These are phyloP conservation scores for Talaromyces sp. DNA, from an alignment of 2,329 filamentous ascomycete genomes.

Conservation along the genomic window DNA sequence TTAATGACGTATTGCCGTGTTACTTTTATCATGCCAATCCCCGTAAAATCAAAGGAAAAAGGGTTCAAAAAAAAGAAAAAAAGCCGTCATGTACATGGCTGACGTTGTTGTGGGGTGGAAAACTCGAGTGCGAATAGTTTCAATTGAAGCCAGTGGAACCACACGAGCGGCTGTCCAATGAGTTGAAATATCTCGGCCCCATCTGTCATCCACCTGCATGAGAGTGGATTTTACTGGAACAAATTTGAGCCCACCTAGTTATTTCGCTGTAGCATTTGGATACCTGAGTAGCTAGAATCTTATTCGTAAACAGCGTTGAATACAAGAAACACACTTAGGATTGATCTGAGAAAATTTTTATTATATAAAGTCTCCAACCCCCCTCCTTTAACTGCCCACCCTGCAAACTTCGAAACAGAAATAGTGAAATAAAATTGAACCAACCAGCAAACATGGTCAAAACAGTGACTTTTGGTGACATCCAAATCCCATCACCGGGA, in stretches of 20 bases:
- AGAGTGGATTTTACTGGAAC: background rate
- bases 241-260: background rate
- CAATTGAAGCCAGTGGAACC: background rate
- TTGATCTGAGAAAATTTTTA: background rate
- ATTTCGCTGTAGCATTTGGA: background rate
- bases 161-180: background rate
- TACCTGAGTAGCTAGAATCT: background rate
- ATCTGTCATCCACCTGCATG: background rate
- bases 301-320: background rate
- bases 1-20: background rate
- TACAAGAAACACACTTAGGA: background rate
- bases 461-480: conserved; percentile 36
- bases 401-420: background rate
- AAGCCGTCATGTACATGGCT: background rate
- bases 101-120: background rate
- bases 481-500: conserved; percentile 40
- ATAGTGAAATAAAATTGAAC: background rate
- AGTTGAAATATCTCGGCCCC: background rate
- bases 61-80: background rate
- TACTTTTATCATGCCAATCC: background rate
- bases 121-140: background rate
- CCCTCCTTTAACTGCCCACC: background rate
- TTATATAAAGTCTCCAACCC: background rate
- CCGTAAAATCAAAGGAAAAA: background rate
- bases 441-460: conserved; percentile 30